Conservation (phyloP, 2,329 filamentous ascomycete genomes). For the Coniochaeta sp. region DNA sequence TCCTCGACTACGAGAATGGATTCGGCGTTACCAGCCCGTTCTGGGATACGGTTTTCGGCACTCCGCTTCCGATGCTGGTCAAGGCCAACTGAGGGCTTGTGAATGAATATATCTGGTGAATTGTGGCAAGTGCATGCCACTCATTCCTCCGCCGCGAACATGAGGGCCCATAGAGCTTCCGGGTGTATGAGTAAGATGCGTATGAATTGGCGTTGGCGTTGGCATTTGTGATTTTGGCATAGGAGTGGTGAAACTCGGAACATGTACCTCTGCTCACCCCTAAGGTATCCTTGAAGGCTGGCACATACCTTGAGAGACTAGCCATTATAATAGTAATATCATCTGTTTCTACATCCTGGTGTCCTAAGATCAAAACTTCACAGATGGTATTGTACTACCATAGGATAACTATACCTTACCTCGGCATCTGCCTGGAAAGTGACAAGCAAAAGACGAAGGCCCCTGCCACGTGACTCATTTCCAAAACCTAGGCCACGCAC, state of each 20-base stretch:
- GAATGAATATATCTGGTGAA: not conserved
- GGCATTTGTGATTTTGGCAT: not conserved
- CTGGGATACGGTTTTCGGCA: constrained; percentile 92
- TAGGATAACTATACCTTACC: not conserved
- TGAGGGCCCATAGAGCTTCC: not conserved
- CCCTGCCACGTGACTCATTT: not conserved
- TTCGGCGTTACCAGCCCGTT: constrained; percentile 95
- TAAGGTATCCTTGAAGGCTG: not conserved
- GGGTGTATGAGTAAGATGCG: not conserved
- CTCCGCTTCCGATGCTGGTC: constrained; percentile 52
- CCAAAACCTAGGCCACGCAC: not conserved
- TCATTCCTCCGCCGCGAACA: not conserved
- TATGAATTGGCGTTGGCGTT: not conserved
- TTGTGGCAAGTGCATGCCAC: not conserved
- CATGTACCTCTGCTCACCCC: not conserved
- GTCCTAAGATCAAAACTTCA: not conserved
- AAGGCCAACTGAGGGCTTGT: constrained; percentile 23
- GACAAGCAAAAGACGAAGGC: too few relatives aligned
- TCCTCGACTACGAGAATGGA: constrained; percentile 94
- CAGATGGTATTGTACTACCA: not conserved
- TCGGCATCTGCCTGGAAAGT: too few relatives aligned
- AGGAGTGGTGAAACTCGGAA: not conserved
- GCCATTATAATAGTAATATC: not conserved
- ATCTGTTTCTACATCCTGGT: not conserved
- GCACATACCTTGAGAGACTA: not conserved